Evolutionary conservation across 202 grass and related monocot genomes (phyloP), one percentile per base, ranked within the genome.

Genomic region (Panicum virgatum): DNA sequence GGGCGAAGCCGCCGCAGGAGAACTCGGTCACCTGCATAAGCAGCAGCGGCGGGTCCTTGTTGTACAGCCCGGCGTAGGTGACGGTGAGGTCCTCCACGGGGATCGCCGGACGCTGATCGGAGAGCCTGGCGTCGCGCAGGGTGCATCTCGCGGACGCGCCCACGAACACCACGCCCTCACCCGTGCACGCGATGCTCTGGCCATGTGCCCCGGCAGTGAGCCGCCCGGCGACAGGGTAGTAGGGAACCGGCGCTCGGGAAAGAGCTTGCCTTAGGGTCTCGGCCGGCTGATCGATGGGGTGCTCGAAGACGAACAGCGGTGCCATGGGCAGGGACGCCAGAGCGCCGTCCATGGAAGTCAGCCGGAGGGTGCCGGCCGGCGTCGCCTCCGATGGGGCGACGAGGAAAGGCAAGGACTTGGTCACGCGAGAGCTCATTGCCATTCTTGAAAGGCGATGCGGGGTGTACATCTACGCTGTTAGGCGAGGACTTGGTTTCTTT

Each of bases 11-110:
- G 0, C 86, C 83, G 14, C 87, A 92, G 3, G 62, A 22, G 66
- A 91, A 85, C 48, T 83, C 39, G 8, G 90, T 92, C 20, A 89
- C 90, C 80, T 92, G 87, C 71, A 73, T 43, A 32, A 78, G 23
- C 57, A 87, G 42, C 12, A 81, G 5, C 0, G 78, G 53, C 0
- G 69, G 23, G 8, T 45, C 38, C 3, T 10, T 11, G 29, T 51
- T 42, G n/a, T 26, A n/a, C 14, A 66, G 29, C 2, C 3, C 45
- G 3, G 72, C 73, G 0, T 79, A 79, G 32, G 37, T 44, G 0
- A 79, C 0, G 16, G 78, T 65, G 34, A 91, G 81, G 6, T 75
- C 67, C 6, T 85, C 60, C 4, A 78, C 72, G 0, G 72, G 14
- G 19, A 62, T 45, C 18, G 27, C 1, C 0, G 77, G 69, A 10